Percentiles rank a stretch among this genome's conserved stretches.
These are phyloP conservation scores for Rostrohypoxylon terebratum DNA, from an alignment of 495 filamentous ascomycete species.

Conservation along the genomic window DNA sequence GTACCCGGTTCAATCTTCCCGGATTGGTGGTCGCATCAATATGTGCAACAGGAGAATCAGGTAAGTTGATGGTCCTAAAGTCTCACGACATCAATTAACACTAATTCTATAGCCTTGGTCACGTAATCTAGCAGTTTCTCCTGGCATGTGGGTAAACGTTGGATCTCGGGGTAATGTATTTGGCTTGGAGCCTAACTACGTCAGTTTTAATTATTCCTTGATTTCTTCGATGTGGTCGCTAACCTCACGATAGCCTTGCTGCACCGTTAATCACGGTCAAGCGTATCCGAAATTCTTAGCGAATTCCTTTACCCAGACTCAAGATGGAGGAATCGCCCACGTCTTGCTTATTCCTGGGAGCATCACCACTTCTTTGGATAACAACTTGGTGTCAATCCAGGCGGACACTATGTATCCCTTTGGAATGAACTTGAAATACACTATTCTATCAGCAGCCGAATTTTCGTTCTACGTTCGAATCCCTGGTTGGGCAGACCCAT, in stretches of 20 bases:
- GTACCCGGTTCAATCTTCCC: constrained; percentile 66
- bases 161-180: constrained; percentile 58
- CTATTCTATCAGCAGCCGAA: constrained; percentile 53
- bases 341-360: constrained; percentile 56
- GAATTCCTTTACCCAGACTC: constrained; percentile 48
- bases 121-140: constrained; percentile 53
- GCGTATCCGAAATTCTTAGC: constrained; percentile 69
- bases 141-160: constrained; percentile 64
- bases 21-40: constrained; percentile 73
- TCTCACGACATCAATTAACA: constrained; percentile 4
- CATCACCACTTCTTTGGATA: constrained; percentile 46
- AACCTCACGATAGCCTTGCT: constrained; percentile 60
- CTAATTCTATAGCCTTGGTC: constrained; percentile 51
- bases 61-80: constrained; percentile 45
- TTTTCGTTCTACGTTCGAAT: constrained; percentile 66
- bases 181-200: constrained; percentile 56
- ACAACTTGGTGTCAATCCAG: constrained; percentile 43
- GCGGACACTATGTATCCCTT: constrained; percentile 66
- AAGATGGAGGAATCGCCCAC: constrained; percentile 57
- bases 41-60: constrained; percentile 70
- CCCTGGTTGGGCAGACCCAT: constrained; percentile 58
- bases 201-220: constrained; percentile 28
- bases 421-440: constrained; percentile 59
- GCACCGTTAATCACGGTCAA: constrained; percentile 72
- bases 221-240: constrained; percentile 4